Conservation (phyloP, 2,329 filamentous ascomycete species). For the Fusarium tanahbumbuense region DNA sequence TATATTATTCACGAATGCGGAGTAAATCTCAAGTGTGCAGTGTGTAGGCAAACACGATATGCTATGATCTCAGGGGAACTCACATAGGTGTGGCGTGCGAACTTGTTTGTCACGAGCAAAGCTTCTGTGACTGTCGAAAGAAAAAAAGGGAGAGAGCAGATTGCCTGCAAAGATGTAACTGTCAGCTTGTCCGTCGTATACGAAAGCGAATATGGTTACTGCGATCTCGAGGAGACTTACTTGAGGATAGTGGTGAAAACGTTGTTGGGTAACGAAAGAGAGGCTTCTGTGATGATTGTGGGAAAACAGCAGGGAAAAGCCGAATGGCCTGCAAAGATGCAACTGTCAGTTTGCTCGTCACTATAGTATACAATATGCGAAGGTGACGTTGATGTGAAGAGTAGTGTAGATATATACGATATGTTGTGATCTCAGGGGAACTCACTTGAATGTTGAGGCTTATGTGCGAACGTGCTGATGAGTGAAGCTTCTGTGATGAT, state of each 20-base stretch:
- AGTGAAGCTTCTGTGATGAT: not conserved
- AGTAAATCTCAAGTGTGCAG: not conserved
- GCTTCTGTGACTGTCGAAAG: not conserved
- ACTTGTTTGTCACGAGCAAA: not conserved
- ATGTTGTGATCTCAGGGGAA: not conserved
- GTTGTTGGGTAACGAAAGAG: not conserved
- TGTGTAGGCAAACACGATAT: not conserved
- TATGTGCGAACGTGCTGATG: not conserved
- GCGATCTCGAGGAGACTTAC: not conserved
- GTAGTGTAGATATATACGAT: not conserved
- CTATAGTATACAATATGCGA: not conserved
- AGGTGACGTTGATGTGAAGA: not conserved
- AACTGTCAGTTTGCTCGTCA: not conserved
- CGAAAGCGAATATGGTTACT: not conserved
- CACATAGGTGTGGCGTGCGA: not conserved
- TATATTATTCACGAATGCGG: not conserved
- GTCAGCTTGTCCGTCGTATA: not conserved
- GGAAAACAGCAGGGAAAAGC: not conserved
- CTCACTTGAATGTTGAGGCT: conserved; percentile 1
- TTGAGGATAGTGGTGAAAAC: not conserved
- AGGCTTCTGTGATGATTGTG: not conserved
- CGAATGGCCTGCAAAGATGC: not conserved
- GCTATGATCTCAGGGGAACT: conserved; percentile 2
- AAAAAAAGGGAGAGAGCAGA: not conserved
- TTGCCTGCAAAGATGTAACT: not conserved